Evolutionary conservation across 192 early-diverging fungal genomes (phyloP).

Genomic region (Coemansia sp.): DNA sequence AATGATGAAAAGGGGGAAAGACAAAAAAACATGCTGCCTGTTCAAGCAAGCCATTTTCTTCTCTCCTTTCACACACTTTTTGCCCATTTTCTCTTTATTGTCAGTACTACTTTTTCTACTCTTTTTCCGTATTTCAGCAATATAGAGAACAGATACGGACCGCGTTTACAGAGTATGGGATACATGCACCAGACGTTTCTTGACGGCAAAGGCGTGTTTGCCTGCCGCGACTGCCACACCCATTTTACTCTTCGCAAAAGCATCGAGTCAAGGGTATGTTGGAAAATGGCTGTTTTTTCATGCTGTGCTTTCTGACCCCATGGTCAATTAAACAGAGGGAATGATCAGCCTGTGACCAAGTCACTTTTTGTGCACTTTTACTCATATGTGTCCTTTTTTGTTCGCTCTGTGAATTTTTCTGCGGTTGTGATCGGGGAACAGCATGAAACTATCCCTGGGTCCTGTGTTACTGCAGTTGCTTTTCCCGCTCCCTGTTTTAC

Average conservation of each 20-base stretch:
- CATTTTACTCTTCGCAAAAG: constrained; percentile 38
- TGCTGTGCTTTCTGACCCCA: neutral
- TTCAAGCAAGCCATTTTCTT: neutral
- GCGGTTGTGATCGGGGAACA: too few species aligned
- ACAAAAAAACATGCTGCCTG: neutral
- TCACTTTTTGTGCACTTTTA: too few species aligned
- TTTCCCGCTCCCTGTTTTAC: too few species aligned
- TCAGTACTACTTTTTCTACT: neutral
- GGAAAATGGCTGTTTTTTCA: too few species aligned
- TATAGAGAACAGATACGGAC: too few species aligned
- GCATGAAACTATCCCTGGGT: too few species aligned
- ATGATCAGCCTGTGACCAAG: constrained; percentile 29
- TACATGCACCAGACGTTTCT: constrained; percentile 53
- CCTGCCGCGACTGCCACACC: constrained; percentile 46
- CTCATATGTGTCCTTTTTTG: too few species aligned
- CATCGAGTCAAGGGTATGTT: constrained; percentile 43
- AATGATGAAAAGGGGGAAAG: neutral
- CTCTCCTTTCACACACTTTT: neutral
- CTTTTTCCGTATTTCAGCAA: neutral
- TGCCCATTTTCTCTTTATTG: neutral
- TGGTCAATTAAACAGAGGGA: constrained; percentile 3
- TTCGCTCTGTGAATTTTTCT: too few species aligned
- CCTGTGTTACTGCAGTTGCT: too few species aligned
- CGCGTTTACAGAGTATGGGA: constrained; percentile 21
- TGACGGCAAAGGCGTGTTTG: constrained; percentile 36